Evolutionary conservation across 225 moss, liverwort and hornwort species (phyloP).

Genomic region (Takakia lepidozioides): DNA sequence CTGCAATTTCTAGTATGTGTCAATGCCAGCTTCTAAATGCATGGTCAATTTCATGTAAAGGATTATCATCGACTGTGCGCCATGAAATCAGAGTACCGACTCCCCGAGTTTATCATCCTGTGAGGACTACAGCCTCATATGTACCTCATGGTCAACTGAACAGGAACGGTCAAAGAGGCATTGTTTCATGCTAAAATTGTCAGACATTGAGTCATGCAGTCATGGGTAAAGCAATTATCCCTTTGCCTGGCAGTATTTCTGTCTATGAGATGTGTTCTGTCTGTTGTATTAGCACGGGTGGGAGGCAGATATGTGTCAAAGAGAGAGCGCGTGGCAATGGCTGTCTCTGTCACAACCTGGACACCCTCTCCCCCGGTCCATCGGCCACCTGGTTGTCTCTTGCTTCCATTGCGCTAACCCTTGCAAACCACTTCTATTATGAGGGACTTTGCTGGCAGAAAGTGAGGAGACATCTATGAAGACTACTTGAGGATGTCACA

Average conservation of each 20-base stretch:
- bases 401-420: slow-evolving; percentile 8
- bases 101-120: no score
- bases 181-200: background rate
- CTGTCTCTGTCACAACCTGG: slow-evolving; percentile 15
- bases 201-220: background rate
- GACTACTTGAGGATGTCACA: no score
- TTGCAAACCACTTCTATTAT: no score
- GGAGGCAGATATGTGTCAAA: slow-evolving; percentile 71
- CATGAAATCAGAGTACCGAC: no score
- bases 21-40: no score
- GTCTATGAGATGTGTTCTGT: slow-evolving; percentile 2
- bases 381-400: slow-evolving; percentile 53
- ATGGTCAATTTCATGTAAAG: no score
- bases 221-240: background rate
- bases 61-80: no score
- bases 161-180: background rate
- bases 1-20: no score
- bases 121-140: no score
- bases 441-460: no score
- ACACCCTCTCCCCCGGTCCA: slow-evolving; percentile 32
- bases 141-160: background rate
- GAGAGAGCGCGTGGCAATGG: slow-evolving; percentile 67
- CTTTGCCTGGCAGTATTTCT: background rate
- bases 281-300: slow-evolving; percentile 13
- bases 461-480: no score